Conservation (phyloP, 495 filamentous ascomycete genomes). For the Hyaloscypha variabilis region DNA sequence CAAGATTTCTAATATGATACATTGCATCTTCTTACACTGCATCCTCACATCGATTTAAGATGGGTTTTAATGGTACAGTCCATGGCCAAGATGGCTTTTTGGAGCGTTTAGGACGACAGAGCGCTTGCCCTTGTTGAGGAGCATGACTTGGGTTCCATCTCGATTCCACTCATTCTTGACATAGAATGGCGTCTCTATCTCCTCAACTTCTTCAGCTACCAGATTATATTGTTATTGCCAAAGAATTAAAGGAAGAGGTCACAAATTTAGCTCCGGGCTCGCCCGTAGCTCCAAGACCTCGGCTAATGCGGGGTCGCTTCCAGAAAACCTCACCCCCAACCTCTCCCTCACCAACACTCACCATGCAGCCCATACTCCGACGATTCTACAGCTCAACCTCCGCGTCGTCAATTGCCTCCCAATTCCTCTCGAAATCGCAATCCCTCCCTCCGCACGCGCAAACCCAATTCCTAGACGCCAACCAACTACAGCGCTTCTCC, state of each 20-base stretch:
- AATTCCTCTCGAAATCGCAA: slow-evolving; percentile 47
- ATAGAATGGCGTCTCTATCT: background rate
- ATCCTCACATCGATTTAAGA: background rate
- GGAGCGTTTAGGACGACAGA: background rate
- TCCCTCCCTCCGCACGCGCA: slow-evolving; percentile 45
- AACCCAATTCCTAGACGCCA: slow-evolving; percentile 56
- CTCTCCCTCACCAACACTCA: background rate
- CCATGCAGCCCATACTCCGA: slow-evolving; percentile 21
- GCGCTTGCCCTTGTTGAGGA: background rate
- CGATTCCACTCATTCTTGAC: background rate
- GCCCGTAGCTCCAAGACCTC: background rate
- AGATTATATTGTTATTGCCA: background rate
- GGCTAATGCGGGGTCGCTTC: background rate
- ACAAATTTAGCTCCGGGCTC: background rate
- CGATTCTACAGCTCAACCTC: slow-evolving; percentile 26
- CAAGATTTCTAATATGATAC: background rate
- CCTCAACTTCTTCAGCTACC: background rate
- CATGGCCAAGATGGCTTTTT: background rate
- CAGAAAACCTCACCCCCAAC: slow-evolving; percentile 5
- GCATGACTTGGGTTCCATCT: background rate
- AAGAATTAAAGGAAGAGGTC: background rate
- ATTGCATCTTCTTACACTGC: background rate
- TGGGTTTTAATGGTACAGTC: background rate
- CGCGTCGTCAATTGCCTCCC: slow-evolving; percentile 37
- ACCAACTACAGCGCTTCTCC: slow-evolving; percentile 58